Base-by-base conservation (phyloP, 1,139 yeast genomes). In the Sugiyamaella pinicola region DNA sequence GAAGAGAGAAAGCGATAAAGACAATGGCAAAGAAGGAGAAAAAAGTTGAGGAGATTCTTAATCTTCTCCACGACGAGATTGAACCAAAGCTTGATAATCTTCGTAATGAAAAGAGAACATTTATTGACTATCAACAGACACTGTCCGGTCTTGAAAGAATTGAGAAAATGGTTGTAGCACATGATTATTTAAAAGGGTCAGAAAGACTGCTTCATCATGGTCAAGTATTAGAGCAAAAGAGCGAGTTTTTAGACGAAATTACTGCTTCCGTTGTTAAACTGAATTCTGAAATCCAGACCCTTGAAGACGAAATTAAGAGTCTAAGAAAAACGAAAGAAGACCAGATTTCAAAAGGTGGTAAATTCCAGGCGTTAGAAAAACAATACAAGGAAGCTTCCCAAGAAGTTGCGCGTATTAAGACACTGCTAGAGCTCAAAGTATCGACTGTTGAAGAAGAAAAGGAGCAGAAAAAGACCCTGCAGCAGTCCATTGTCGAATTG, bases 1-100 rank as follows among this genome's bases (percentile, higher is more conserved):
- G 96, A 57, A 84, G 93, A 62, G 96, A 88, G 56, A 88, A 88
- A 67, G 97, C 98, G 0, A 85, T 88, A 64, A 84, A 87, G 66
- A 89, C 96, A 1, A 89, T 93, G 88, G 81, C 85, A 0, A 91
- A 90, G 70, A 93, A 93, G 66, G 96, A 93, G 61, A 80, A 86
- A 18, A 90, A 90, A 62, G 78, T 93, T 48, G 81, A 77, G 43
- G 96, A 90, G 67, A 91, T 90, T 49, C 78, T 88, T 61, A 77
- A 79, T 39, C 71, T 91, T 52, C 74, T 93, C 54, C 75, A 76
- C 24, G 96, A 91, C 64, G 98, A 93, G 69, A 91, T 95, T 57
- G 96, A 88, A 64, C 99, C 99, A 4, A 90, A 90, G 66, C 76
- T 95, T 48, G 95, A 87, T 54, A 86, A 85, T 63, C 75, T 91